Percentiles rank a stretch among this genome's conserved stretches.
phyloP scores from a whole-genome alignment of 2,329 filamentous ascomycete genomes.

The Stachybotrys elegans region DNA sequence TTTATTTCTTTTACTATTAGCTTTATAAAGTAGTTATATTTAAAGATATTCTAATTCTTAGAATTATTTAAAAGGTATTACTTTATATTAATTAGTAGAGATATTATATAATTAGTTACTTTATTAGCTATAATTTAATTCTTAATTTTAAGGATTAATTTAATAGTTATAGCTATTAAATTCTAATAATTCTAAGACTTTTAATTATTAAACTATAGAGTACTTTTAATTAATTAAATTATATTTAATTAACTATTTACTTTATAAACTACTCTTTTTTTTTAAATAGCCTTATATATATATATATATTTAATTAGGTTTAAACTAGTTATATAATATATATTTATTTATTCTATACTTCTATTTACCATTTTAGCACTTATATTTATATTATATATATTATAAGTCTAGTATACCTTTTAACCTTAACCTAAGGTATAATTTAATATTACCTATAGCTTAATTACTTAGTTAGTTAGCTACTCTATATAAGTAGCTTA shows the following conservation, averaged over 20 bases:
- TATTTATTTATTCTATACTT: background rate
- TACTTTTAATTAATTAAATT: background rate
- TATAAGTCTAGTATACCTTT: background rate
- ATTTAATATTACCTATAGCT: background rate
- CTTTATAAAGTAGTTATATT: background rate
- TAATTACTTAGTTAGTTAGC: too few species aligned
- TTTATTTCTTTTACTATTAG: slow-evolving; percentile 2
- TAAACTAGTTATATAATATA: slow-evolving; percentile 2
- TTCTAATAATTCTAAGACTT: background rate
- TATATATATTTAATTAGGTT: background rate
- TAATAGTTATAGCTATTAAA: slow-evolving; percentile 1
- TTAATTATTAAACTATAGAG: slow-evolving; percentile 2
- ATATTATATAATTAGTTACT: background rate
- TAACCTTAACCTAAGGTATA: background rate
- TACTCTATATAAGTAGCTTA: too few species aligned
- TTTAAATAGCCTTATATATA: slow-evolving; percentile 4
- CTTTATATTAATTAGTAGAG: background rate
- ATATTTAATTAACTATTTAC: background rate
- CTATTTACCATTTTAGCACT: background rate
- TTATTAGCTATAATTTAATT: background rate
- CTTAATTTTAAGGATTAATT: background rate
- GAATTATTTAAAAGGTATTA: background rate
- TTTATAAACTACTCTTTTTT: slow-evolving; percentile 4
- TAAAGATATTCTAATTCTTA: slow-evolving; percentile 1
- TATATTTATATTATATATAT: background rate